Evolutionary conservation across 768 basidiomycete species (phyloP), one percentile per base, ranked within the genome.

Genomic region (Agrocybe chaxingu): DNA sequence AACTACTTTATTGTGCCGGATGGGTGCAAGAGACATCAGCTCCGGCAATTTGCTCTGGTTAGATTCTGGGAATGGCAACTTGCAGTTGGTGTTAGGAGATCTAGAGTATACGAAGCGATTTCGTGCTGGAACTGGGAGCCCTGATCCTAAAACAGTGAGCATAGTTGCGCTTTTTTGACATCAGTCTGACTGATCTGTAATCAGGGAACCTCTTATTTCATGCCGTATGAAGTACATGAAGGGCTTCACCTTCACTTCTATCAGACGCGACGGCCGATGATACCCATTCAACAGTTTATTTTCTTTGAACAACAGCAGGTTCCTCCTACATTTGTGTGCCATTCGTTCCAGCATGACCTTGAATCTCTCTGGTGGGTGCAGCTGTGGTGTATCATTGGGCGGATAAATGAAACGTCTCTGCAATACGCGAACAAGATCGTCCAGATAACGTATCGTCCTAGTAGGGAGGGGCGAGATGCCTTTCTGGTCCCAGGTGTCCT

Each of bases 11-110:
- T 5, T 47, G 52, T 18, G 56, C 46, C 3, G 48, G 53, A 2
- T 54, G 53, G 53, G 53, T 54, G 10, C 53, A 54, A 36, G 53
- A 8, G 56, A 57, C 19, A 51, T 54, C 30, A 57, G 56, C 41
- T 42, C 33, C 13, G 52, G 52, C 9, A 57, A 57, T 16, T 43
- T 57, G n/a, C 19, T 47, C 8, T 35, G 47, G 45, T 29, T 32
- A 16, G 19, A 35, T 8, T 35, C 5, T n/a, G 11, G 31, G 3
- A 8, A 7, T 16, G 35, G 12, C 30, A 30, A 2, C 5, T 55
- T 39, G 44, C 37, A 36, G 19, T 11, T 41, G 4, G 53, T 53
- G 43, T 33, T 56, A n/a, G 7, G 42, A 5, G 52, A 53, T 31
- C 42, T 53, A 0, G 52, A 53, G 36, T 53, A 53, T 19, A 40